Evolutionary conservation across 495 filamentous ascomycete genomes (phyloP), one percentile per base, ranked within the genome.

Genomic region (Chaetomium tenue): DNA sequence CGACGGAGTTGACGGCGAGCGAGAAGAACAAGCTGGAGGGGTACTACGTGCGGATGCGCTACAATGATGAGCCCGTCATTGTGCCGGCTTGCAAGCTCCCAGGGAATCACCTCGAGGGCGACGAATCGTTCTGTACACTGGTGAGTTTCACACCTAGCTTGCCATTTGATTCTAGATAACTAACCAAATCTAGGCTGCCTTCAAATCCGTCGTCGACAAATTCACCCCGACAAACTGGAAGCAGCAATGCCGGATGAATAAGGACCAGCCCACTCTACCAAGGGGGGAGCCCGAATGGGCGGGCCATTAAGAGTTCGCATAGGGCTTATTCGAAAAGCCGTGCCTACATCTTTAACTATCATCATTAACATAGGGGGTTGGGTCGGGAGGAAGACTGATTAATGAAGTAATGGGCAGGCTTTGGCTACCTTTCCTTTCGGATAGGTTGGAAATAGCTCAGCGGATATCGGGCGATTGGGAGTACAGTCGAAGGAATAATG

Each of bases 21-120:
- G 84, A 90, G 63, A 80, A 79, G 74, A 65, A 74, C 52, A 86
- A 77, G 68, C 74, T 88, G 26, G 83, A 84, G 60, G 87, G 80
- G 2, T 91, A 96, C 77, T 98, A 89, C 77, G 93, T 98, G n/a
- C 86, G 94, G n/a, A 74, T 98, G 61, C 83, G 92, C 60, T 98
- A 94, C 75, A 98, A 98, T 68, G 93, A 98, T 73, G 79, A 82
- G 47, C 84, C 90, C 0, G 83, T 97, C 69, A 82, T 79, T 12
- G 84, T 98, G 57, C 93, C 92, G 7, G 92, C 91, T 30, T 98
- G 94, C 72, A 86, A 82, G 63, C 76, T 80, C 40, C 73, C 82
- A 0, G 90, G 91, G 33, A 96, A 92, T 47, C 94, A 98, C 76
- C 81, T 96, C 6, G 85, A 92, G 30, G 92, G 92, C 3, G 90